phyloP scores from a whole-genome alignment of 257 asterid genomes.

The Nicotiana paniculata region DNA sequence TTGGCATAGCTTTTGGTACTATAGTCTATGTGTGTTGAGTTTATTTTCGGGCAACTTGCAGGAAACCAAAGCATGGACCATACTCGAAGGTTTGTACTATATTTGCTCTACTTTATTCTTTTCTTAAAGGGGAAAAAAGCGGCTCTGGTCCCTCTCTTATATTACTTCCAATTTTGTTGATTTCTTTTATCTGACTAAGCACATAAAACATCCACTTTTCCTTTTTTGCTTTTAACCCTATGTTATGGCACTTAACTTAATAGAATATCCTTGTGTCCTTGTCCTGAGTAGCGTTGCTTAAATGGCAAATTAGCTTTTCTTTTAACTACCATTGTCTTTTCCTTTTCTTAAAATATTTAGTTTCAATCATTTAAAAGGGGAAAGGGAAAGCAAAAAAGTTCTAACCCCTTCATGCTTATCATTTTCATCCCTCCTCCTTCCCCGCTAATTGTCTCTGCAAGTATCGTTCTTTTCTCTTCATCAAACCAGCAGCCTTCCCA shows the following conservation, averaged over 20 bases:
- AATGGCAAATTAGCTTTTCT: not conserved
- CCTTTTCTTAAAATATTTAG: not conserved
- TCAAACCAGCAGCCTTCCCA: not conserved
- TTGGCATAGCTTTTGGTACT: not conserved
- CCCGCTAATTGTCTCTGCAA: not conserved
- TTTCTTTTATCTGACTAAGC: not conserved
- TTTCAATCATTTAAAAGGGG: not conserved
- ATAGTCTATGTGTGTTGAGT: not conserved
- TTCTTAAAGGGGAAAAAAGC: not conserved
- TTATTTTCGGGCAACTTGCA: constrained; percentile 20
- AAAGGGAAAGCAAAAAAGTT: not conserved
- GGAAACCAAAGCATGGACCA: constrained; percentile 99
- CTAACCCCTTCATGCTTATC: not conserved
- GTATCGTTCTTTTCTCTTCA: not conserved
- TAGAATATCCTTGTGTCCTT: not conserved
- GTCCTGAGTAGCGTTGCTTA: not conserved
- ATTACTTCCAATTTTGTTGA: not conserved
- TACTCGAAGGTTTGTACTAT: constrained; percentile 54
- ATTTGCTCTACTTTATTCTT: not conserved
- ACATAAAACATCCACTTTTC: not conserved
- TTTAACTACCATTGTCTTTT: not conserved
- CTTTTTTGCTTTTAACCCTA: not conserved
- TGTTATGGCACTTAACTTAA: not conserved
- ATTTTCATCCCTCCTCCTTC: not conserved
- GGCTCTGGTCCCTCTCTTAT: not conserved